These are phyloP conservation scores for Penicillium crustosum DNA, from an alignment of 2,329 filamentous ascomycete genomes.

Conservation along the genomic window DNA sequence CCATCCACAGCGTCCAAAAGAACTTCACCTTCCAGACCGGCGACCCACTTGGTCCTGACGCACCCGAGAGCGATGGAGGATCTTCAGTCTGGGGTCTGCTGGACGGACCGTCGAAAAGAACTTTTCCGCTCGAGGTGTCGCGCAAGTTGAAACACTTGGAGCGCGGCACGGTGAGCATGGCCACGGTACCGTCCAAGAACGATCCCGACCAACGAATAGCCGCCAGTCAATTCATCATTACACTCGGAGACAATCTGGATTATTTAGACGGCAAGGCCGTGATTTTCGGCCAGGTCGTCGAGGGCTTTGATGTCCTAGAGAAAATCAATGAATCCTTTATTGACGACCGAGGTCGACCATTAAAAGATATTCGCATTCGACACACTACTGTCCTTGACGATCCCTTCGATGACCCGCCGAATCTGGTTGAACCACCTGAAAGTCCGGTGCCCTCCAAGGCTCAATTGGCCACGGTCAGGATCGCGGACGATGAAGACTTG, in stretches of 20 bases:
- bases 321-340: constrained; percentile 90
- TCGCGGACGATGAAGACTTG: constrained; percentile 82
- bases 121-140: constrained; percentile 80
- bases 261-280: constrained; percentile 91
- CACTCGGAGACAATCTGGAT: constrained; percentile 83
- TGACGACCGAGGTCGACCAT: constrained; percentile 78
- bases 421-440: constrained; percentile 71
- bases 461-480: constrained; percentile 86
- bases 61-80: constrained; percentile 83
- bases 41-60: constrained; percentile 85
- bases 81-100: constrained; percentile 88
- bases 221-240: constrained; percentile 91
- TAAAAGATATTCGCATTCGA: constrained; percentile 92
- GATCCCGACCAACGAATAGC: constrained; percentile 81
- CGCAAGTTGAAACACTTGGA: constrained; percentile 86
- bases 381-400: constrained; percentile 92
- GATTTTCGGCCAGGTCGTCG: constrained; percentile 91
- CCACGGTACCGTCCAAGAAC: constrained; percentile 73
- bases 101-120: constrained; percentile 67
- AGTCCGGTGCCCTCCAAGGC: constrained; percentile 80
- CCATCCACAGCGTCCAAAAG: constrained; percentile 87
- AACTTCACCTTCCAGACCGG: constrained; percentile 96
- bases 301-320: constrained; percentile 90
- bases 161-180: constrained; percentile 94
- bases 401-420: constrained; percentile 79